Base-by-base conservation (phyloP, 371 early-diverging fungal species). In the Mortierella sp. region DNA sequence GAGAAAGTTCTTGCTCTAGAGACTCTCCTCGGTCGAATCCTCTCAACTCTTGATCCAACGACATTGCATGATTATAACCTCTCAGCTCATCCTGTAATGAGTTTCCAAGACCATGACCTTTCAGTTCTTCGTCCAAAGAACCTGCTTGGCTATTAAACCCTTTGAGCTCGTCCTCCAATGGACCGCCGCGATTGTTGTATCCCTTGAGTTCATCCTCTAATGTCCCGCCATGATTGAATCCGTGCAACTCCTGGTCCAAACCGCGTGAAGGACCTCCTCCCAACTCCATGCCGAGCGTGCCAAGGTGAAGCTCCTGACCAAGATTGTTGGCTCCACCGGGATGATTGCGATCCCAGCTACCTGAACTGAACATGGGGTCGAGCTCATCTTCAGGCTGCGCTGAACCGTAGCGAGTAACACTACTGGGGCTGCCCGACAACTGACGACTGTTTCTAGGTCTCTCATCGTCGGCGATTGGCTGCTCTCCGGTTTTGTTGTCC, bases 401-500 rank as follows among this genome's bases (percentile, higher is more conserved):
- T 13, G 28, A n/a, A 26, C 57, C 71, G 26, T 72, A 53, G 50
- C 31, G 31, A 46, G 24, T 28, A 5, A 31, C 26, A n/a, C 13
- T n/a, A 5, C 24, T 44, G 40, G 48, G 46, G 19, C 70, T 51
- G 31, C 53, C n/a, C 53, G 72, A 24, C 5, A 53, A 44, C 24
- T 28, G 72, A 26, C 54, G 72, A 26, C 24, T 21, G 43, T 31
- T 46, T 46, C n/a, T 55, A 26, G 50, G 50, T 21, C 78, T 26
- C 14, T 43, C 73, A 67, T 24, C 21, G 76, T 37, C 26, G 73
- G 64, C 21, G 69, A 24, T 74, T 8, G 80, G 83, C 34, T 76
- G n/a, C n/a, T 76, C 79, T 67, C 85, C 85, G 24, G 81, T 80
- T 51, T 76, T 77, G 50, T 78, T 71, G 50, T 80, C 85, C 85